Base-by-base conservation (phyloP, 2,329 filamentous ascomycete species). In the Rachicladosporium sp. region DNA sequence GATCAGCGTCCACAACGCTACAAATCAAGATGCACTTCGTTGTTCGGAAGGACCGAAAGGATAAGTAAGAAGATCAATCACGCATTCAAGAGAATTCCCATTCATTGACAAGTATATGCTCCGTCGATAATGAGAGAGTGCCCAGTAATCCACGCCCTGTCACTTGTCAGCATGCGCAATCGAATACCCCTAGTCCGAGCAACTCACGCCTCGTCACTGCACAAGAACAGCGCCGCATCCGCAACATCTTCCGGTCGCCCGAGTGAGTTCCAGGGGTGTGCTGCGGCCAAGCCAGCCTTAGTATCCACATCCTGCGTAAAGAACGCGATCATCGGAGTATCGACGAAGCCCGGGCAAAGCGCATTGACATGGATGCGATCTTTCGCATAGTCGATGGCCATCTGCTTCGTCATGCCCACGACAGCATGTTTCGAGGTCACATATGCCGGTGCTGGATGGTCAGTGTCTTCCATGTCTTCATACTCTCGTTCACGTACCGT, bases 401-500 rank as follows among this genome's bases (percentile, higher is more conserved):
- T 49, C 31, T 49, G 43, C 41, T 46, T 52, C 6, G 52, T 54
- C 46, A 55, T 47, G 8, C 49, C 50, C n/a, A 56, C 46, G 3
- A 54, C 50, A 8, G 51, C 49, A 40, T 46, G 43, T 36, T 56
- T 56, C 8, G 48, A 43, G 6, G 44, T 23, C 2, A 36, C 21
- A 35, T 50, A 50, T 2, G 47, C 40, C 23, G 46, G 35, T 1
- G 37, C 19, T 27, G 23, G 23, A 3, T 7, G 4, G 23, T 27
- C 23, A 27, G 23, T 27, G 23, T 27, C 23, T 27, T 27, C 23
- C 23, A 7, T 27, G 23, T 2, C 23, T 27, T 27, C 6, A 27
- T 27, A 27, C 3, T 6, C 10, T 7, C 13, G 13, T 11, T 36
- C n/a, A 6, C 33, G 33, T 12, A 40, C 33, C n/a, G 36, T 11